phyloP scores from a whole-genome alignment of 352 stramenopile species.

The Pythium brachiatum region DNA sequence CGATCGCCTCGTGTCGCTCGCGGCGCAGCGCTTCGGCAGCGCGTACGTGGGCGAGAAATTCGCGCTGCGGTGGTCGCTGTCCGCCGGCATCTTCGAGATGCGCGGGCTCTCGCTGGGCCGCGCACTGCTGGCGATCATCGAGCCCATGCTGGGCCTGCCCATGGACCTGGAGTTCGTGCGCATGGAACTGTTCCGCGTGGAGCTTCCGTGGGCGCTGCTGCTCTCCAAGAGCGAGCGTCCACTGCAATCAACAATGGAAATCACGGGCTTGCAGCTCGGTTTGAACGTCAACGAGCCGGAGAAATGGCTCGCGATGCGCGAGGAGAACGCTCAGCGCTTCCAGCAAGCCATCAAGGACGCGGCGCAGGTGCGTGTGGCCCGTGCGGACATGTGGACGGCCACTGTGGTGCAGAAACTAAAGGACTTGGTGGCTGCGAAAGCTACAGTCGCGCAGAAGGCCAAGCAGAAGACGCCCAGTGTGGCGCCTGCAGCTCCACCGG shows the following conservation, averaged over 20 bases:
- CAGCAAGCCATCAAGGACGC: slow-evolving; percentile 56
- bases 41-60: slow-evolving; percentile 55
- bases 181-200: slow-evolving; percentile 48
- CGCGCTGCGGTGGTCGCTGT: slow-evolving; percentile 58
- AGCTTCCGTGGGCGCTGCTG: slow-evolving; percentile 43
- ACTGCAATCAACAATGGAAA: slow-evolving; percentile 49
- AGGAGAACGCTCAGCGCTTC: slow-evolving; percentile 63
- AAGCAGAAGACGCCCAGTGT: slow-evolving; percentile 1
- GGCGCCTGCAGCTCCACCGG: slow-evolving; percentile 23
- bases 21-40: slow-evolving; percentile 43
- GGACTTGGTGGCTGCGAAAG: slow-evolving; percentile 38
- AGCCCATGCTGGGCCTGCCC: slow-evolving; percentile 57
- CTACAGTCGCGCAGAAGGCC: slow-evolving; percentile 28
- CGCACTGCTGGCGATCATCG: slow-evolving; percentile 44
- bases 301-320: slow-evolving; percentile 72
- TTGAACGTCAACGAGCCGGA: slow-evolving; percentile 59
- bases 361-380: slow-evolving; percentile 40
- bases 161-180: slow-evolving; percentile 62
- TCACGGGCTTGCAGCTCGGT: slow-evolving; percentile 53
- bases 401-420: slow-evolving; percentile 64
- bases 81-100: slow-evolving; percentile 57
- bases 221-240: slow-evolving; percentile 1
- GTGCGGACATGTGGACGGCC: slow-evolving; percentile 56
- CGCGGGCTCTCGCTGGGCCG: slow-evolving; percentile 48
- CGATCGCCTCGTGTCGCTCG: slow-evolving; percentile 58